phyloP scores from a whole-genome alignment of 495 filamentous ascomycete species.

The Astrocystis sublimbata region DNA sequence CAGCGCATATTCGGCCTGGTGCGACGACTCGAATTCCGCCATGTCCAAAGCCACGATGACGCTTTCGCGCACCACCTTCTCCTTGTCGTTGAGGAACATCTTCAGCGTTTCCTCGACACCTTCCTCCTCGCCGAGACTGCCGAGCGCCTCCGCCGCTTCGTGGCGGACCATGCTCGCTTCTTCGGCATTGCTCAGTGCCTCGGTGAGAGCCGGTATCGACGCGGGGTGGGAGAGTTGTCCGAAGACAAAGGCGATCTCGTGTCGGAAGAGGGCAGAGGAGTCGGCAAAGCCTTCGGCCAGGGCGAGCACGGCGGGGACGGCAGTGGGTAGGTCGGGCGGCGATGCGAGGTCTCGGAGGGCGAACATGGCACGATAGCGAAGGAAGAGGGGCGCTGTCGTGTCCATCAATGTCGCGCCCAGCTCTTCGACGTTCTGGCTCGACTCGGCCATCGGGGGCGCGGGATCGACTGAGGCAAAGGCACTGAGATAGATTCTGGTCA shows the following conservation, averaged over 20 bases:
- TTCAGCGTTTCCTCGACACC: constrained; percentile 85
- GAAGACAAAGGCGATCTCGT: constrained; percentile 98
- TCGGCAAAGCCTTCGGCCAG: constrained; percentile 87
- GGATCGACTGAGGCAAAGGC: constrained; percentile 96
- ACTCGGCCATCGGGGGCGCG: constrained; percentile 79
- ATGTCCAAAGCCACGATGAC: constrained; percentile 95
- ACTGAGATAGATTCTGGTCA: constrained; percentile 48
- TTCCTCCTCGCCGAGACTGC: constrained; percentile 89
- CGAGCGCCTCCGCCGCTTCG: constrained; percentile 96
- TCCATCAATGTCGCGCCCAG: constrained; percentile 77
- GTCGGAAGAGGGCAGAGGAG: constrained; percentile 89
- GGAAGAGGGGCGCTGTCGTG: constrained; percentile 76
- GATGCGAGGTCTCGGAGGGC: constrained; percentile 90
- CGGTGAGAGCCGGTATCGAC: constrained; percentile 86
- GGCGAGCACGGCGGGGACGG: constrained; percentile 77
- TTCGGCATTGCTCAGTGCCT: constrained; percentile 70
- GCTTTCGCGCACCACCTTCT: constrained; percentile 92
- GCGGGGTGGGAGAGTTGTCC: constrained; percentile 94
- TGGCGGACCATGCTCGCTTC: constrained; percentile 97
- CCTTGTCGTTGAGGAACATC: constrained; percentile 82
- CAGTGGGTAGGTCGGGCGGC: constrained; percentile 84
- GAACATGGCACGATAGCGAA: constrained; percentile 97
- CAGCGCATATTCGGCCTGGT: constrained; percentile 85
- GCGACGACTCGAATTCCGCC: constrained; percentile 93
- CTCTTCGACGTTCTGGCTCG: constrained; percentile 65